A percentile compares a stretch with the other conserved stretches of the same genome.
Conservation (phyloP, 1,284 basidiomycete species). For the Hemileia vastatrix region DNA sequence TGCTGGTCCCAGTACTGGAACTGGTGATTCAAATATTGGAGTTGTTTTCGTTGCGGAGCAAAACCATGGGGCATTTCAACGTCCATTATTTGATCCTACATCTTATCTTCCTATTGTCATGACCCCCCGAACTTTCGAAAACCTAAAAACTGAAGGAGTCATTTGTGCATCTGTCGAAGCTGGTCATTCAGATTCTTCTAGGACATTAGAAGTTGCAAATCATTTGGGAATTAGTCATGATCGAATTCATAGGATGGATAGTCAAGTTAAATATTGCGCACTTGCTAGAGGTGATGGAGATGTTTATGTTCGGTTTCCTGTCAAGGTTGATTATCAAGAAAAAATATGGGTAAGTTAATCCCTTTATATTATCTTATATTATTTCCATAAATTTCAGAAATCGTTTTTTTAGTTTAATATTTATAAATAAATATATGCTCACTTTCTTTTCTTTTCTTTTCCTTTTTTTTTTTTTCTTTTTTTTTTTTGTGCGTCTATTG, state of each 20-base stretch:
- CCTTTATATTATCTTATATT: not conserved
- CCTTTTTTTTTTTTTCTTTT: slow-evolving; percentile 8
- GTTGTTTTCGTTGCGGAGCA: slow-evolving; percentile 72
- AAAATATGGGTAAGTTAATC: slow-evolving; percentile 68
- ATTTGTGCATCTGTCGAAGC: slow-evolving; percentile 91
- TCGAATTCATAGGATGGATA: slow-evolving; percentile 79
- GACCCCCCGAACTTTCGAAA: not conserved
- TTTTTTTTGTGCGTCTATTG: not conserved
- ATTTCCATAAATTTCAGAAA: not conserved
- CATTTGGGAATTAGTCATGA: slow-evolving; percentile 60
- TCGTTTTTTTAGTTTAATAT: not conserved
- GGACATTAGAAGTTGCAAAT: slow-evolving; percentile 60
- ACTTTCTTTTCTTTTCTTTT: not conserved
- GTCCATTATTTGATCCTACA: slow-evolving; percentile 45
- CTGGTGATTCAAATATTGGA: no score
- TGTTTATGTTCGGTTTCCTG: slow-evolving; percentile 80
- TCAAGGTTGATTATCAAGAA: slow-evolving; percentile 65
- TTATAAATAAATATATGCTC: not conserved
- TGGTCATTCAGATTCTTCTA: slow-evolving; percentile 75
- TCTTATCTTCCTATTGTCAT: slow-evolving; percentile 28
- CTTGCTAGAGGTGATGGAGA: slow-evolving; percentile 79
- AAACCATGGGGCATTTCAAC: slow-evolving; percentile 68
- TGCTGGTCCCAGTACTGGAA: no score
- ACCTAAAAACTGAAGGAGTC: slow-evolving; percentile 48
- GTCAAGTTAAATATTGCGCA: slow-evolving; percentile 89